phyloP scores from a whole-genome alignment of 1,139 yeast species.

The Magnusiomyces suaveolens region DNA sequence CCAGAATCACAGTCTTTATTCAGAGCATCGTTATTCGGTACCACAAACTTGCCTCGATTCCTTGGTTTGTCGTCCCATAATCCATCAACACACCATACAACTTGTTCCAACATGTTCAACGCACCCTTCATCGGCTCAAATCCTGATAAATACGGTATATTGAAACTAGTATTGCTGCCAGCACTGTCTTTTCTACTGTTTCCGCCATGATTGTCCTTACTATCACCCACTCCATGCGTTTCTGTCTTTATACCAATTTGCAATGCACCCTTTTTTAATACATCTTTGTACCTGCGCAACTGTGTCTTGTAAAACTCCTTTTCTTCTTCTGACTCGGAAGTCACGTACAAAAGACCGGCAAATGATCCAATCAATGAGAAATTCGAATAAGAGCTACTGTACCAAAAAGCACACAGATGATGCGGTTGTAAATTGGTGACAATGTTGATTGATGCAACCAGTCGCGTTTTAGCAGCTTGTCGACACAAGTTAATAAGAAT shows the following conservation, averaged over 20 bases:
- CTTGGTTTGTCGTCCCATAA: background rate
- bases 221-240: background rate
- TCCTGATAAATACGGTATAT: background rate
- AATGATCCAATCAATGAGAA: constrained; percentile 77
- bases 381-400: constrained; percentile 65
- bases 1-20: too few species aligned
- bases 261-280: background rate
- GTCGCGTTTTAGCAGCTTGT: constrained; percentile 71
- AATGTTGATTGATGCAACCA: constrained; percentile 73
- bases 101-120: background rate
- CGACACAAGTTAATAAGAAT: constrained; percentile 62
- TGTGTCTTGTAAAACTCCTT: background rate
- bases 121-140: background rate
- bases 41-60: too few species aligned
- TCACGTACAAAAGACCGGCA: constrained; percentile 56
- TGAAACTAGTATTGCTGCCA: background rate
- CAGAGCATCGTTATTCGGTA: too few species aligned
- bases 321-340: constrained; percentile 19
- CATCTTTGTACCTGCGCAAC: background rate
- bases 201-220: background rate
- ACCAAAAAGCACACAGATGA: constrained; percentile 84
- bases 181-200: background rate
- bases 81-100: background rate
- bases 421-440: constrained; percentile 67
- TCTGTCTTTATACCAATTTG: background rate